A percentile compares a stretch with the other conserved stretches of the same genome.
Evolutionary conservation across 129 eudicot genomes (phyloP).

Genomic region (Ambrosia artemisiifolia): DNA sequence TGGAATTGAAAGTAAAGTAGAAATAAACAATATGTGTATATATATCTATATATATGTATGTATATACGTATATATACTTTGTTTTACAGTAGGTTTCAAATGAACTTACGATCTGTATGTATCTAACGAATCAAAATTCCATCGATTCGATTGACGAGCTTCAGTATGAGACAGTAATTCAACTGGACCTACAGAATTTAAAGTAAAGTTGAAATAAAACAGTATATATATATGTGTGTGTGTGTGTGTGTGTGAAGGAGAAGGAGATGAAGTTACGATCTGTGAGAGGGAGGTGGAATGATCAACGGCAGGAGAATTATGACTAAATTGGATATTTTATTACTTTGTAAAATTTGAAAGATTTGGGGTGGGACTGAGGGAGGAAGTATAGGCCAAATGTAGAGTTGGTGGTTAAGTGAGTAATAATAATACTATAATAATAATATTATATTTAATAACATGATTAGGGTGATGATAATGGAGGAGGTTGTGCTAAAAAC

Average conservation of each 20-base stretch:
- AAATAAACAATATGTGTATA: too few relatives aligned
- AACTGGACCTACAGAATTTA: constrained; percentile 1
- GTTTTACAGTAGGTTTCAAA: too few relatives aligned
- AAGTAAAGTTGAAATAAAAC: neutral
- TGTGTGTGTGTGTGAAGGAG: neutral
- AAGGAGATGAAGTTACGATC: constrained; percentile 30
- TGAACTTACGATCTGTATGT: too few relatives aligned
- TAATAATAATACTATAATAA: too few relatives aligned
- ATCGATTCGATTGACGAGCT: neutral
- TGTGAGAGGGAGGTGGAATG: constrained; percentile 19
- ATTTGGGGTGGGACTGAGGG: constrained; percentile 21
- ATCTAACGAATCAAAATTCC: too few relatives aligned
- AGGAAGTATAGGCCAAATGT: constrained; percentile 15
- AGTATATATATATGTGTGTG: too few relatives aligned
- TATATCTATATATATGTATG: too few relatives aligned
- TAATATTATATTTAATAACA: too few relatives aligned
- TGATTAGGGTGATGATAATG: too few relatives aligned
- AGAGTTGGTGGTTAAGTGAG: neutral
- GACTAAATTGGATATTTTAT: constrained; percentile 17
- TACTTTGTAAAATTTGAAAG: constrained; percentile 16
- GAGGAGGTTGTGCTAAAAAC: too few relatives aligned
- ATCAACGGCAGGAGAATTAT: constrained; percentile 24
- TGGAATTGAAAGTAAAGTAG: too few relatives aligned
- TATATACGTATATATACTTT: too few relatives aligned
- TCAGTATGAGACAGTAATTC: neutral